Conservation (phyloP, 306 rosid genomes). For the Quercus bicolor region DNA sequence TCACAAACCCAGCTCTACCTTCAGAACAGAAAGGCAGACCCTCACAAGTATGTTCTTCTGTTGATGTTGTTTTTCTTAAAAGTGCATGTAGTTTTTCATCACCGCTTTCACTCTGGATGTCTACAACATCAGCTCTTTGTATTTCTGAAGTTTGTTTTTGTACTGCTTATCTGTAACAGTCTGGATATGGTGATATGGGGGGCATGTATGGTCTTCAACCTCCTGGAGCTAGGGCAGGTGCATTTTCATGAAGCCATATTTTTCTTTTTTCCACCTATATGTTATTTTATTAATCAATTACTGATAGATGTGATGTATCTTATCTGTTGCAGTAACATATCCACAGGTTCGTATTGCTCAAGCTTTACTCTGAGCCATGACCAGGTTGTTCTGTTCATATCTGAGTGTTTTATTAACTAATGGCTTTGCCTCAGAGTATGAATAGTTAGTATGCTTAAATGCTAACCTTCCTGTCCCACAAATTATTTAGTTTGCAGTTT, state of each 20-base stretch:
- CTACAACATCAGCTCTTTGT: background rate
- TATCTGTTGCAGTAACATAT: conserved; percentile 48
- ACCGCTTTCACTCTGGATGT: background rate
- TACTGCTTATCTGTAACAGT: conserved; percentile 39
- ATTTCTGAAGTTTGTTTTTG: background rate
- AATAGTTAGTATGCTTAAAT: background rate
- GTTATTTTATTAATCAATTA: conserved; percentile 18
- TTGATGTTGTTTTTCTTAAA: background rate
- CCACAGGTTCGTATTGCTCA: conserved; percentile 76
- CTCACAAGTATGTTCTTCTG: conserved; percentile 58
- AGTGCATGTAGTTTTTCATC: background rate
- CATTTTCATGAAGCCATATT: background rate
- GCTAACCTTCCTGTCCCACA: background rate
- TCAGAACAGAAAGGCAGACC: conserved; percentile 92
- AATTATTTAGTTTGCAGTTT: background rate
- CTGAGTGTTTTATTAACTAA: conserved; percentile 9
- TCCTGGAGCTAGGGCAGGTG: conserved; percentile 78
- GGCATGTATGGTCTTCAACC: conserved; percentile 61
- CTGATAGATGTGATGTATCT: conserved; percentile 25
- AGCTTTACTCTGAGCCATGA: background rate
- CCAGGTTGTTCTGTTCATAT: conserved; percentile 21
- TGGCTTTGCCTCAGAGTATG: background rate
- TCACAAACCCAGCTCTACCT: conserved; percentile 86
- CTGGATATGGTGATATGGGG: conserved; percentile 87
- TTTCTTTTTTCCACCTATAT: conserved; percentile 13